Conservation (phyloP, 2,329 filamentous ascomycete genomes). For the Fusarium miscanthi region DNA sequence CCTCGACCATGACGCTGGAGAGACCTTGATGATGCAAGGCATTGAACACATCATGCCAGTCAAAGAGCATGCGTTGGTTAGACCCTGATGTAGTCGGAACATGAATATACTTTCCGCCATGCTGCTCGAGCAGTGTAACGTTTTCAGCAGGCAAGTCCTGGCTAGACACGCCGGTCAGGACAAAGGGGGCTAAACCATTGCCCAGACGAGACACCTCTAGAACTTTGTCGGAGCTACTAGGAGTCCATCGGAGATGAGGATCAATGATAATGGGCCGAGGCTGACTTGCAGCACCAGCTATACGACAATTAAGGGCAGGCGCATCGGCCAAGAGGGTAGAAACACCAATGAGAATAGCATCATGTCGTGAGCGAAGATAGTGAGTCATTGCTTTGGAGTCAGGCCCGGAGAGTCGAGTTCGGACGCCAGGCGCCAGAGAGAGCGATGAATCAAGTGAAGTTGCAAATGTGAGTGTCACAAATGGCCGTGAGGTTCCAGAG, state of each 20-base stretch:
- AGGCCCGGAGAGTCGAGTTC: constrained; percentile 84
- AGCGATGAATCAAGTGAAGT: constrained; percentile 87
- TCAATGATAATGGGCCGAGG: constrained; percentile 87
- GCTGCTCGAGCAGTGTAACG: constrained; percentile 55
- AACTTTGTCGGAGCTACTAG: constrained; percentile 70
- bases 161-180: constrained; percentile 66
- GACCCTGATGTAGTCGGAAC: constrained; percentile 52
- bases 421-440: constrained; percentile 80
- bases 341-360: constrained; percentile 86
- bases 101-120: constrained; percentile 65
- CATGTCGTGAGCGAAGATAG: constrained; percentile 83
- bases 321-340: constrained; percentile 88
- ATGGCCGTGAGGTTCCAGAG: constrained; percentile 49
- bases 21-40: constrained; percentile 70
- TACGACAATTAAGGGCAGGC: constrained; percentile 85
- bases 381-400: constrained; percentile 94
- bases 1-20: constrained; percentile 89
- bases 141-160: constrained; percentile 59
- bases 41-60: constrained; percentile 73
- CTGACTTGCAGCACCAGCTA: constrained; percentile 71
- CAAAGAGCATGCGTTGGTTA: constrained; percentile 58
- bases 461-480: constrained; percentile 88
- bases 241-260: constrained; percentile 78
- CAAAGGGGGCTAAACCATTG: constrained; percentile 77
- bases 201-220: constrained; percentile 72